Conservation (phyloP, 306 rosid species). For the Betula pendula region DNA sequence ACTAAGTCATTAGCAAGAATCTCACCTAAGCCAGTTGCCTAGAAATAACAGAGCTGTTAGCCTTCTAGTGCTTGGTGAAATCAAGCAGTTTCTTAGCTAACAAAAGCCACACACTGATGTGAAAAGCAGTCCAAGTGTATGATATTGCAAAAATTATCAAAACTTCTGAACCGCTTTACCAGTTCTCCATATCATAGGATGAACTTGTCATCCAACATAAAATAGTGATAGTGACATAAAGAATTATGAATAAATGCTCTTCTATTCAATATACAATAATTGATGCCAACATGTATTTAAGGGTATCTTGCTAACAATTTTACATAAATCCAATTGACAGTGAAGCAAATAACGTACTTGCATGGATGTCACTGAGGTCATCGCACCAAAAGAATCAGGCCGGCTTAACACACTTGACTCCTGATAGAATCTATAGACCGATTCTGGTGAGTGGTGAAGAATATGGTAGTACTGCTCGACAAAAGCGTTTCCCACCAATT, state of each 20-base stretch:
- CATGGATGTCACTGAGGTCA: slow-evolving; percentile 78
- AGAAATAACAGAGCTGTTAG: background rate
- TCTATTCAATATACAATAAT: background rate
- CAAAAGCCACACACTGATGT: background rate
- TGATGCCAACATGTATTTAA: background rate
- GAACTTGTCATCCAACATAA: background rate
- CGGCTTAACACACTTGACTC: slow-evolving; percentile 74
- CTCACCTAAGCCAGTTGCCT: background rate
- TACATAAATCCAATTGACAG: background rate
- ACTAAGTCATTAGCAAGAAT: background rate
- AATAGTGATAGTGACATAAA: background rate
- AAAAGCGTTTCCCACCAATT: slow-evolving; percentile 74
- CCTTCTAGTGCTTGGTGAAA: background rate
- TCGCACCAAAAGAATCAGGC: slow-evolving; percentile 62
- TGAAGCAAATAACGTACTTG: slow-evolving; percentile 52
- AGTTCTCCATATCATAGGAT: background rate
- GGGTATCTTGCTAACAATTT: background rate
- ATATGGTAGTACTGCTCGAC: slow-evolving; percentile 82
- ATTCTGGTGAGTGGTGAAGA: slow-evolving; percentile 74
- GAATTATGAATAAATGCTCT: background rate
- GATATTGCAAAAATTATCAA: background rate
- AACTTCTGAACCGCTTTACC: background rate
- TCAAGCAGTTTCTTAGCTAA: background rate
- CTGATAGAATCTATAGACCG: slow-evolving; percentile 67
- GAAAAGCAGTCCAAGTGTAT: background rate